phyloP scores from a whole-genome alignment of 768 basidiomycete species.

The Pisolithus tinctorius region DNA sequence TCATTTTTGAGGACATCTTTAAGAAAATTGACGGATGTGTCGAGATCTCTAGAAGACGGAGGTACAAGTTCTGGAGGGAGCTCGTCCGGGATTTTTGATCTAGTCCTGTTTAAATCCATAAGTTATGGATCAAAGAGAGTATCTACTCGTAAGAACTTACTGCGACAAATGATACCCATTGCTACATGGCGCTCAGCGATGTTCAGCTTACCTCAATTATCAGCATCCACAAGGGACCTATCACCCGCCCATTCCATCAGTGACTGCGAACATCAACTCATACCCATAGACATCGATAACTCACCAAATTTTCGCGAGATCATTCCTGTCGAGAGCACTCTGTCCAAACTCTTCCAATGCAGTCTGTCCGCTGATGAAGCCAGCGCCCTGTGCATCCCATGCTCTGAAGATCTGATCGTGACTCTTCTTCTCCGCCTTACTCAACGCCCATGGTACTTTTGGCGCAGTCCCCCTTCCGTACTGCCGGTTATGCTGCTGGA shows the following conservation, averaged over 20 bases:
- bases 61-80: slow-evolving; percentile 89
- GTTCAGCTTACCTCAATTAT: no score
- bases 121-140: neutral
- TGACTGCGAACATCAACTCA: neutral
- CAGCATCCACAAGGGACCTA: no score
- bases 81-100: slow-evolving; percentile 80
- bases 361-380: slow-evolving; percentile 80
- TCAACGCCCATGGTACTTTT: slow-evolving; percentile 80
- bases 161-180: no score
- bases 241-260: no score
- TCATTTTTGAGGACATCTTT: slow-evolving; percentile 85
- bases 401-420: slow-evolving; percentile 95
- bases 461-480: slow-evolving; percentile 59
- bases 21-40: slow-evolving; percentile 85
- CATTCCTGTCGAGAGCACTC: slow-evolving; percentile 82
- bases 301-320: slow-evolving; percentile 90
- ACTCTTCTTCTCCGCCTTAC: slow-evolving; percentile 88
- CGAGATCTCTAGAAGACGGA: slow-evolving; percentile 85
- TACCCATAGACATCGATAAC: slow-evolving; percentile 20
- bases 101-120: slow-evolving; percentile 52
- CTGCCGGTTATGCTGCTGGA: slow-evolving; percentile 81
- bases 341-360: slow-evolving; percentile 93
- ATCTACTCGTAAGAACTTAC: slow-evolving; percentile 42
- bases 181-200: no score
- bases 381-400: slow-evolving; percentile 80